Evolutionary conservation across 768 basidiomycete genomes (phyloP), one percentile per base, ranked within the genome.

Genomic region (Calocera viscosa): DNA sequence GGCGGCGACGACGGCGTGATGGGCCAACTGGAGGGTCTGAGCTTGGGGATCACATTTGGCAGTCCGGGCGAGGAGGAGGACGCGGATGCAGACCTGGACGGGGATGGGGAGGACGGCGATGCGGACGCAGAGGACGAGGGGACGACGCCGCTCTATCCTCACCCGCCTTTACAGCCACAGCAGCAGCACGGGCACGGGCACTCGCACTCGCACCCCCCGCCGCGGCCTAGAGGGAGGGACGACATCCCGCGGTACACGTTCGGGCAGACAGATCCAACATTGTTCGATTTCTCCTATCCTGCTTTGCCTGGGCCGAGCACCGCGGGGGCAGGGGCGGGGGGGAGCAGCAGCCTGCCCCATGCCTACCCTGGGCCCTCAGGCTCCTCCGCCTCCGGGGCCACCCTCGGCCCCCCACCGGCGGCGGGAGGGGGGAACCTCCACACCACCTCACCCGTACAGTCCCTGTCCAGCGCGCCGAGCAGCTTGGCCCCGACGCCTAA

Each of bases 211-310:
- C 11, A 26, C 7, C 24, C 30, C 24, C 19, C 16, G 8, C 5
- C 16, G 19, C 43, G 19, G 43, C 8, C 43, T 24, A 17, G 35
- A 38, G 35, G 35, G 7, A 5, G 35, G 7, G 35, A 5, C 43
- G 43, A 47, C 24, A 7, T 60, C 14, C 53, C 53, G 5, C 24
- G 53, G 5, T 60, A 60, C 30, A 60, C 53, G 2, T 60, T 60
- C 30, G 53, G 53, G 7, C 53, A 60, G 53, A 60, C 53, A 14
- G 53, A 60, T 32, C 53, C 53, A 26, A 28, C 14, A 11, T 5
- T 60, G 53, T 32, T 60, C 30, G 53, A 60, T 30, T 60, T 60
- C 53, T 32, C 53, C 2, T 60, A 60, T 30, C 26, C 53, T 60
- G 24, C 26, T 12, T 19, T 47, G 8, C 43, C 19, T 47, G 8